phyloP scores from a whole-genome alignment of 2,329 filamentous ascomycete species.

The Teratosphaeria gauchensis region DNA sequence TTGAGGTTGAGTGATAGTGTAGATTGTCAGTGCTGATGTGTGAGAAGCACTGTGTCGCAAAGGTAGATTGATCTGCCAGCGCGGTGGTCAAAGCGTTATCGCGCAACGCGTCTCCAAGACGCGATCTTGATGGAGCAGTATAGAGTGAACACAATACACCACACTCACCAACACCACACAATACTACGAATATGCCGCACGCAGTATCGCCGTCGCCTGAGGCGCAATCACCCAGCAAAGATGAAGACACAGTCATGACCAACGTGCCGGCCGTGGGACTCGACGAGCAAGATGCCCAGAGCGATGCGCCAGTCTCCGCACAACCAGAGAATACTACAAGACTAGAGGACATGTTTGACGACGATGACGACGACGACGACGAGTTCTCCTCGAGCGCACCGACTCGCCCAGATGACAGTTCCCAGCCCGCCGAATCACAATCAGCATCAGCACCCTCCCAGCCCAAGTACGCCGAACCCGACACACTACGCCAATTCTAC shows the following conservation, averaged over 20 bases:
- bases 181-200: slow-evolving; percentile 33
- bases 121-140: too few relatives aligned
- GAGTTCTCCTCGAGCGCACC: slow-evolving; percentile 49
- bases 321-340: slow-evolving; percentile 6
- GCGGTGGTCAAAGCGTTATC: too few relatives aligned
- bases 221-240: slow-evolving; percentile 12
- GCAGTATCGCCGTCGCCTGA: slow-evolving; percentile 30
- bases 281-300: slow-evolving; percentile 11
- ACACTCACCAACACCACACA: too few relatives aligned
- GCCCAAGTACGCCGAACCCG: slow-evolving; percentile 53
- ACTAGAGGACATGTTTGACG: slow-evolving; percentile 52
- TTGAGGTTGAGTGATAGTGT: not conserved
- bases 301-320: slow-evolving; percentile 5
- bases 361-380: slow-evolving; percentile 43
- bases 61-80: not conserved
- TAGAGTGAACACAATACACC: too few relatives aligned
- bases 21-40: not conserved
- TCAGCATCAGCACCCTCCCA: slow-evolving; percentile 9
- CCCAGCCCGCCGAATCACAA: slow-evolving; percentile 27
- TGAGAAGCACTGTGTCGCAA: not conserved
- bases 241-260: slow-evolving; percentile 26
- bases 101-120: too few relatives aligned
- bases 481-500: slow-evolving; percentile 88
- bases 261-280: slow-evolving; percentile 15
- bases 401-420: slow-evolving; percentile 34